A percentile compares a stretch with the other conserved stretches of the same genome.
Evolutionary conservation across 2,329 filamentous ascomycete genomes (phyloP).

Genomic region (Torrubiellomyces zombiae): DNA sequence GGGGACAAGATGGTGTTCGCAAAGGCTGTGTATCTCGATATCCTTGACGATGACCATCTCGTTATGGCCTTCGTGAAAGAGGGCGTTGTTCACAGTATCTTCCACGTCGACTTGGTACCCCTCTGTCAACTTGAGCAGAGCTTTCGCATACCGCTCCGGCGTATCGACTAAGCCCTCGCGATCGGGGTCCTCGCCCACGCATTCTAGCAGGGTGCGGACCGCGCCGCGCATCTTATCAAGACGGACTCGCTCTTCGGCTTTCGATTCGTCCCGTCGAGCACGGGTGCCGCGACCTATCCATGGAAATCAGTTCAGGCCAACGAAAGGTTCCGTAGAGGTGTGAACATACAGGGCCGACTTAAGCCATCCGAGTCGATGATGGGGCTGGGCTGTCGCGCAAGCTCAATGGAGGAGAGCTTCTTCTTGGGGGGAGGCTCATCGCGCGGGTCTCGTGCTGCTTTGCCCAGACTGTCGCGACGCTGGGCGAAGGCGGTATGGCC

Average conservation of each 20-base stretch:
- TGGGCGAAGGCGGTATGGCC: conserved; percentile 18
- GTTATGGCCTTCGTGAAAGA: conserved; percentile 93
- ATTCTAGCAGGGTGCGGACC: conserved; percentile 50
- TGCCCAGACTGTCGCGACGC: conserved; percentile 38
- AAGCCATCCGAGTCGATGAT: conserved; percentile 46
- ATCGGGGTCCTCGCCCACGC: conserved; percentile 50
- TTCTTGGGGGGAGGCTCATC: conserved; percentile 31
- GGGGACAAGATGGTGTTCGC: conserved; percentile 93
- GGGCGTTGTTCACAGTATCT: conserved; percentile 81
- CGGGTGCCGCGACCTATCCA: conserved; percentile 46
- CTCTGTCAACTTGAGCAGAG: conserved; percentile 89
- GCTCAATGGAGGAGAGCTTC: conserved; percentile 10
- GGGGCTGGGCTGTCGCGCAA: conserved; percentile 26
- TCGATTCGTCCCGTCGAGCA: conserved; percentile 39
- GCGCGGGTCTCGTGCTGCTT: conserved; percentile 42
- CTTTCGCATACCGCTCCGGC: conserved; percentile 82
- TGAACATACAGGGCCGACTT: conserved; percentile 35
- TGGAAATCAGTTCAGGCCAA: too few species aligned
- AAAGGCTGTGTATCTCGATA: conserved; percentile 86
- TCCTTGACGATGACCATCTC: conserved; percentile 97
- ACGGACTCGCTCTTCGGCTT: conserved; percentile 26
- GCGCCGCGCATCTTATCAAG: conserved; percentile 43
- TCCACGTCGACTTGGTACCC: conserved; percentile 90
- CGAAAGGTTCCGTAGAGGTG: too few species aligned
- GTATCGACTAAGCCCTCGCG: conserved; percentile 48